Evolutionary conservation across 805 yeast genomes (phyloP).

Genomic region (Metschnikowia noctiluminum): DNA sequence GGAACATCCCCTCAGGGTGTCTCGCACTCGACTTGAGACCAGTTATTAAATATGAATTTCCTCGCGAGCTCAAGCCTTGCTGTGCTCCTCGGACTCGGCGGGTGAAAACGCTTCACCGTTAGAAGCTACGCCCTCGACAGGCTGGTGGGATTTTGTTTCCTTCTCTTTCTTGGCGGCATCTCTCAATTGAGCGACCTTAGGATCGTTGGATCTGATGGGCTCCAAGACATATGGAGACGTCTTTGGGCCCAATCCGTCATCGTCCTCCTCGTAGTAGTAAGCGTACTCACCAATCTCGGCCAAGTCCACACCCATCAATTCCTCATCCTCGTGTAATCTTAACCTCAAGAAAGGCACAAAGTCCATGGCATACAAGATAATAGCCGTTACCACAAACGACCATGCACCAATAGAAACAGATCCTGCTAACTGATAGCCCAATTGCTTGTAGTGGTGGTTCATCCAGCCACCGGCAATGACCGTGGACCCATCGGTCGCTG

Average conservation of each 20-base stretch:
- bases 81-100: constrained; percentile 13
- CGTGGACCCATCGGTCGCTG: constrained; percentile 72
- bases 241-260: constrained; percentile 26
- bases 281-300: constrained; percentile 91
- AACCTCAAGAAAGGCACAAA: constrained; percentile 75
- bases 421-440: constrained; percentile 87
- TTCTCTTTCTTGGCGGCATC: constrained; percentile 20
- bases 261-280: constrained; percentile 59
- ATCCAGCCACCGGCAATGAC: constrained; percentile 82
- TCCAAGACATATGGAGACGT: constrained; percentile 58
- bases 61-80: constrained; percentile 6
- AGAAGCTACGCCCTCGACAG: constrained; percentile 13
- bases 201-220: constrained; percentile 65
- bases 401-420: constrained; percentile 66
- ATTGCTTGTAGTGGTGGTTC: constrained; percentile 75
- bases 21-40: not conserved
- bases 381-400: constrained; percentile 70
- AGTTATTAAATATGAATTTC: not conserved
- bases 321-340: constrained; percentile 83
- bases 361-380: constrained; percentile 65
- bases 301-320: constrained; percentile 82
- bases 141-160: constrained; percentile 5
- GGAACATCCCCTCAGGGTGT: not conserved
- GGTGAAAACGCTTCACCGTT: constrained; percentile 16
- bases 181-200: constrained; percentile 34